Evolutionary conservation across 768 basidiomycete species (phyloP).

Genomic region (Phaffia australis): DNA sequence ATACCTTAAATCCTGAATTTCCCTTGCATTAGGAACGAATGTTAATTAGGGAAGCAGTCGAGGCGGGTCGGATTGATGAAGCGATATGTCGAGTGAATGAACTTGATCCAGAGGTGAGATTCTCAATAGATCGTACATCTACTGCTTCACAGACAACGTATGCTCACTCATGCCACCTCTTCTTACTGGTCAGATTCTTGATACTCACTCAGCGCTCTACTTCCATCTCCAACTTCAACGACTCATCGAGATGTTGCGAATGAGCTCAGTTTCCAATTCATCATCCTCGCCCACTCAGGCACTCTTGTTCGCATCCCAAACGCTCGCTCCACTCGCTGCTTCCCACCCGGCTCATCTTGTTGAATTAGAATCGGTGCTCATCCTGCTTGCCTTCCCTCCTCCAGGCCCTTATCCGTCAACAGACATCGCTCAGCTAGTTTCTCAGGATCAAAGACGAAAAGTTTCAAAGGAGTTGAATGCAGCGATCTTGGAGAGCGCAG

Average conservation of each 20-base stretch:
- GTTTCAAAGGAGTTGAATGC: conserved; percentile 95
- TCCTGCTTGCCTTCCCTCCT: conserved; percentile 51
- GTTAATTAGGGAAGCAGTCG: conserved; percentile 85
- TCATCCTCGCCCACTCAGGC: conserved; percentile 47
- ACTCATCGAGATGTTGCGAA: conserved; percentile 85
- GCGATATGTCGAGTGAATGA: conserved; percentile 94
- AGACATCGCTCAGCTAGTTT: conserved; percentile 65
- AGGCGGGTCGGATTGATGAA: conserved; percentile 86
- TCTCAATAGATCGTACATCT: not conserved
- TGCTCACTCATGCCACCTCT: not conserved
- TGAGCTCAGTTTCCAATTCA: conserved; percentile 40
- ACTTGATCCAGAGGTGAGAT: conserved; percentile 84
- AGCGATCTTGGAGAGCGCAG: conserved; percentile 81
- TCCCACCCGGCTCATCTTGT: conserved; percentile 85
- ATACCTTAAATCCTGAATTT: not conserved
- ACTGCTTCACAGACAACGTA: not conserved
- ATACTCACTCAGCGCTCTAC: conserved; percentile 83
- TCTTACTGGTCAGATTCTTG: conserved; percentile 60
- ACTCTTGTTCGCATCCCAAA: conserved; percentile 79
- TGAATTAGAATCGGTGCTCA: conserved; percentile 92
- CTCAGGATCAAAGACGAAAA: conserved; percentile 76
- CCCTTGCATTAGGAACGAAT: conserved; percentile 59
- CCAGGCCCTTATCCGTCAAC: conserved; percentile 41
- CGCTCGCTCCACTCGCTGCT: conserved; percentile 87
- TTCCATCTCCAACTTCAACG: conserved; percentile 94